These are phyloP conservation scores for Aphanocladium album DNA, from an alignment of 2,329 filamentous ascomycete genomes.

Conservation along the genomic window DNA sequence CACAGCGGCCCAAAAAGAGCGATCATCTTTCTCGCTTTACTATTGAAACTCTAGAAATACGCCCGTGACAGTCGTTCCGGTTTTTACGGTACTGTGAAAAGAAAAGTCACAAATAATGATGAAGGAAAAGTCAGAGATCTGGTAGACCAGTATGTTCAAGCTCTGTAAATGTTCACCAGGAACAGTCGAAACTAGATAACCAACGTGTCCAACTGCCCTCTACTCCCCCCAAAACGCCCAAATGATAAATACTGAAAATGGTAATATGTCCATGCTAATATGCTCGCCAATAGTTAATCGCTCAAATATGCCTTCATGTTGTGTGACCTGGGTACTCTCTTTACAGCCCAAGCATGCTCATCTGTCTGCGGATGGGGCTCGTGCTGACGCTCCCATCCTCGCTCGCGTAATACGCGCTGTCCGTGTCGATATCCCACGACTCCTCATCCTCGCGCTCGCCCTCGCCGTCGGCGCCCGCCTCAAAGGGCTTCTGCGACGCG, in stretches of 20 bases:
- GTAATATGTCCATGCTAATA: neutral
- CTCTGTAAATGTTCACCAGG: conserved; percentile 4
- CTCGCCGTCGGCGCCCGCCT: conserved; percentile 36
- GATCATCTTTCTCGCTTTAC: no score
- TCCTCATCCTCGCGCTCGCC: conserved; percentile 46
- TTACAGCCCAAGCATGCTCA: conserved; percentile 60
- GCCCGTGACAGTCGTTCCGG: no score
- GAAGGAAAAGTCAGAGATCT: neutral
- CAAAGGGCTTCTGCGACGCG: conserved; percentile 87
- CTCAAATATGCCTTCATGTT: neutral
- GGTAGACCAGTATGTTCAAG: neutral
- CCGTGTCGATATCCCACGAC: conserved; percentile 94
- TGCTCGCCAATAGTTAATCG: neutral
- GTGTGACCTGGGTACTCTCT: neutral
- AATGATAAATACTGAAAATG: neutral
- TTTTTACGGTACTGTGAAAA: no score
- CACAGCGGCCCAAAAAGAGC: no score
- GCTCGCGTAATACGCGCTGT: conserved; percentile 65
- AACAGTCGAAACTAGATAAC: conserved; percentile 3
- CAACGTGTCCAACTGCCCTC: neutral
- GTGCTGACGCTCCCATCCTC: conserved; percentile 65
- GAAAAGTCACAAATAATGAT: no score
- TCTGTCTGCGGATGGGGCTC: conserved; percentile 65
- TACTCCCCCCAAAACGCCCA: neutral
- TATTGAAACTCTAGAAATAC: no score